Base-by-base conservation (phyloP, 345 rosid genomes). In the Noccaea bulbosa region DNA sequence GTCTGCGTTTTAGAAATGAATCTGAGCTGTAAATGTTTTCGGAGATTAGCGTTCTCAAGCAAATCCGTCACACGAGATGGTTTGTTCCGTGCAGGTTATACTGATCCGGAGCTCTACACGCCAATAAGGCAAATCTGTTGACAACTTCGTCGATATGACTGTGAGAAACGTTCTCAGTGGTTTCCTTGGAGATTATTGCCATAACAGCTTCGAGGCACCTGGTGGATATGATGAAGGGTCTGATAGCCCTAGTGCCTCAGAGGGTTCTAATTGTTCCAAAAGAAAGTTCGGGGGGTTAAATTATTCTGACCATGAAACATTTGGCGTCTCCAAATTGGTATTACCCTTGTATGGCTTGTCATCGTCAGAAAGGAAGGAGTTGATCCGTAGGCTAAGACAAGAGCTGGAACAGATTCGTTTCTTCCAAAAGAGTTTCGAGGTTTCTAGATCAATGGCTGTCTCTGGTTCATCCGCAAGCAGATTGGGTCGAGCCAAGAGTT, bases 211-310 rank as follows among this genome's bases (percentile, higher is more conserved):
- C 11, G 75, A 71, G 27, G 22, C 69, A 44, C 69, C 76, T 2
- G 51, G 49, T 73, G 60, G 34, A 0, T 73, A 47, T 32, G 77
- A 47, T 44, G 92, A 87, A 79, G 89, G 86, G 10, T 78, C 85
- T 72, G 93, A 94, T 44, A 83, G 85, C 76, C 87, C 84, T 1
- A 89, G 87, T 2, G 88, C 69, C 27, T 88, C 96, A 0, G 83
- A 84, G 70, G 88, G 81, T 75, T 88, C 88, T 0, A 78, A 53
- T 69, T 87, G 79, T 63, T 89, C 78, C 16, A 84, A 83, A 70
- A 85, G 87, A 78, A 84, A 87, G 74, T 71, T 84, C 63, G 67
- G 85, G 37, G 77, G 86, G 60, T 74, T 84, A 79, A 82, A 77
- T 59, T 51, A 40, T 0, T 79, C 79, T 39, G 73, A 82, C 48